Percentiles rank a stretch among this genome's conserved stretches.
phyloP scores from a whole-genome alignment of 176 grass and related monocot genomes.

The Typha latifolia region DNA sequence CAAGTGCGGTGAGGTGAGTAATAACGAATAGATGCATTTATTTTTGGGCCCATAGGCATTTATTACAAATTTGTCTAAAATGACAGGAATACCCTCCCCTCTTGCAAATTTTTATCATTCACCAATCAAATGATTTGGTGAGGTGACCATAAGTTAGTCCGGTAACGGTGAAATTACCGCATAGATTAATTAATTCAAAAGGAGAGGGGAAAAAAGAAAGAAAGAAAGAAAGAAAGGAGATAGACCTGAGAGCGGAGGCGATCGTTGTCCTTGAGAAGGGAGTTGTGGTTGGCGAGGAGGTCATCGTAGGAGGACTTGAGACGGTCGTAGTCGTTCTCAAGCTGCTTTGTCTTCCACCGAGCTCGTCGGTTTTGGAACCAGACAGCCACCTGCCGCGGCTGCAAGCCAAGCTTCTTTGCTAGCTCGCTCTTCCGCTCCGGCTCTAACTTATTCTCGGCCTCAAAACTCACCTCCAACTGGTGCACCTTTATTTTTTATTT shows the following conservation, averaged over 20 bases:
- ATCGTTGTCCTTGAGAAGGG: constrained; percentile 63
- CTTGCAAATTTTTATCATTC: background rate
- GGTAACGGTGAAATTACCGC: constrained; percentile 1
- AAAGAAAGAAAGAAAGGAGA: background rate
- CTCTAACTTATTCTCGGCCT: constrained; percentile 88
- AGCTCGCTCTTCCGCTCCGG: constrained; percentile 84
- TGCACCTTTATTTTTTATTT: constrained; percentile 29
- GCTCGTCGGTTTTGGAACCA: constrained; percentile 98
- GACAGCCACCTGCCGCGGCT: constrained; percentile 82
- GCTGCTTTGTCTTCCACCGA: constrained; percentile 91
- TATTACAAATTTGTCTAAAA: background rate
- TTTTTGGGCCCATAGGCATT: no score
- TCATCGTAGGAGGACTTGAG: constrained; percentile 64
- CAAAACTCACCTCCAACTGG: constrained; percentile 64
- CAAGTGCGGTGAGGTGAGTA: constrained; percentile 4
- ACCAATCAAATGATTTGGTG: constrained; percentile 11
- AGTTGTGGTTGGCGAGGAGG: constrained; percentile 51
- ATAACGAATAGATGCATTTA: no score
- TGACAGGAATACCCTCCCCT: constrained; percentile 5
- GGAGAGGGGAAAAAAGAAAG: no score
- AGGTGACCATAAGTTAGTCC: constrained; percentile 2
- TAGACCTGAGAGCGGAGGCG: constrained; percentile 49
- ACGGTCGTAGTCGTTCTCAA: constrained; percentile 72
- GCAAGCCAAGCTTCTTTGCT: constrained; percentile 60
- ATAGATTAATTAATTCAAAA: background rate